Evolutionary conservation across 805 yeast genomes (phyloP).

Genomic region (Middelhovenomyces tepae): DNA sequence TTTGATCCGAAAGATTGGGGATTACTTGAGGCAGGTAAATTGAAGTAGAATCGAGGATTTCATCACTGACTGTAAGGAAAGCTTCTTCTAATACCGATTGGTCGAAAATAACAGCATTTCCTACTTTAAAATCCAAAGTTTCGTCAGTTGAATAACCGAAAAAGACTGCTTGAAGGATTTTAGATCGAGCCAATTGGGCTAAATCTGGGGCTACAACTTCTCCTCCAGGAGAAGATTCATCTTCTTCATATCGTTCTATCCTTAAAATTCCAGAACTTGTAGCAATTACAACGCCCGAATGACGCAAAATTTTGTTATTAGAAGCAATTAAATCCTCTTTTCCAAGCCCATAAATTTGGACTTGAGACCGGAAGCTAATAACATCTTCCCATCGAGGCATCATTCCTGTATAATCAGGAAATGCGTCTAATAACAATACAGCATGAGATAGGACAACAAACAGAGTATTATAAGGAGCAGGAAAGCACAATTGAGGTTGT

Average conservation of each 20-base stretch:
- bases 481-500: conserved; percentile 45
- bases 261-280: conserved; percentile 53
- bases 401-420: conserved; percentile 30
- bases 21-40: conserved; percentile 46
- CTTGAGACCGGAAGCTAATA: conserved; percentile 45
- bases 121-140: conserved; percentile 36
- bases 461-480: conserved; percentile 51
- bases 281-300: conserved; percentile 44
- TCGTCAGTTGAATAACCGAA: conserved; percentile 34
- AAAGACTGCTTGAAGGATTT: conserved; percentile 77
- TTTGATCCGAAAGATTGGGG: conserved; percentile 43
- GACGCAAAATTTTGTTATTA: conserved; percentile 20
- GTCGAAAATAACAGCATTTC: conserved; percentile 36
- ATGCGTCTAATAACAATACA: conserved; percentile 57
- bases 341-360: conserved; percentile 52
- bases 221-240: conserved; percentile 11
- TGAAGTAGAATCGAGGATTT: conserved; percentile 49
- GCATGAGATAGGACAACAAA: conserved; percentile 52
- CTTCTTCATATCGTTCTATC: conserved; percentile 39
- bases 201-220: conserved; percentile 20
- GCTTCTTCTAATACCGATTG: conserved; percentile 41
- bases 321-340: conserved; percentile 32
- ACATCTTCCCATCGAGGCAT: conserved; percentile 71
- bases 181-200: conserved; percentile 48
- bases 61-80: conserved; percentile 41